Percentiles rank a stretch among this genome's conserved stretches.
phyloP scores from a whole-genome alignment of 106 monocot genomes.

The Posidonia australis region DNA sequence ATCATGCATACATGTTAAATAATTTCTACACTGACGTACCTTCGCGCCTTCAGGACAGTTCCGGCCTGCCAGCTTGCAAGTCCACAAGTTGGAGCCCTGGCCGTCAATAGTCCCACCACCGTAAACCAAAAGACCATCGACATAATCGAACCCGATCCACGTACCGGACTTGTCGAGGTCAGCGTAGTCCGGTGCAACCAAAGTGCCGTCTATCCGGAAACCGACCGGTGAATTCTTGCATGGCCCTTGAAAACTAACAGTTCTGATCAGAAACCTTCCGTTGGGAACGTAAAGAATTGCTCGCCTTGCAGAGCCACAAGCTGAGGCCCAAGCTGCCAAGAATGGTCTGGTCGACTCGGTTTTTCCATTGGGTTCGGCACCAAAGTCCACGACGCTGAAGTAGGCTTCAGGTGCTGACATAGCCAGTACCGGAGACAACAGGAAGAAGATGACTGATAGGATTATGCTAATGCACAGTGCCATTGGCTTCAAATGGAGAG shows the following conservation, averaged over 20 bases:
- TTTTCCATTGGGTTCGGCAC: conserved; percentile 26
- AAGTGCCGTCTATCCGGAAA: conserved; percentile 26
- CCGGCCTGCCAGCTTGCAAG: conserved; percentile 15
- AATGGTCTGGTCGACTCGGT: conserved; percentile 31
- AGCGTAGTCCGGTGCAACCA: conserved; percentile 19
- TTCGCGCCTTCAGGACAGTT: conserved; percentile 23
- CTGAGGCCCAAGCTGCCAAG: conserved; percentile 31
- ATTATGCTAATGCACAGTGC: too few relatives aligned
- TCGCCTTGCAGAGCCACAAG: conserved; percentile 16
- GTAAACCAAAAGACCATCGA: conserved; percentile 29
- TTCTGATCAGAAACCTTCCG: conserved; percentile 29
- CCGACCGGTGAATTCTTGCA: conserved; percentile 23
- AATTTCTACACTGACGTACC: too few relatives aligned
- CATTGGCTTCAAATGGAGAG: too few relatives aligned
- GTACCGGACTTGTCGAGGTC: not conserved
- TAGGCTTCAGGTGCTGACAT: not conserved
- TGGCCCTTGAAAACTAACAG: conserved; percentile 23
- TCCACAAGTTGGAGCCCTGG: conserved; percentile 27
- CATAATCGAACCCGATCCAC: conserved; percentile 31
- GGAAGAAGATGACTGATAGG: too few relatives aligned
- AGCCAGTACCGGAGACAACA: not conserved
- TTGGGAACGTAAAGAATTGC: conserved; percentile 24
- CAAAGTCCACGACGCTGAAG: conserved; percentile 20
- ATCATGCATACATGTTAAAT: too few relatives aligned
- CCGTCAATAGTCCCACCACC: conserved; percentile 48